Percentiles rank a stretch among this genome's conserved stretches.
These are phyloP conservation scores for Mesembryanthemum crystallinum DNA, from an alignment of 148 eudicot species.

Conservation along the genomic window DNA sequence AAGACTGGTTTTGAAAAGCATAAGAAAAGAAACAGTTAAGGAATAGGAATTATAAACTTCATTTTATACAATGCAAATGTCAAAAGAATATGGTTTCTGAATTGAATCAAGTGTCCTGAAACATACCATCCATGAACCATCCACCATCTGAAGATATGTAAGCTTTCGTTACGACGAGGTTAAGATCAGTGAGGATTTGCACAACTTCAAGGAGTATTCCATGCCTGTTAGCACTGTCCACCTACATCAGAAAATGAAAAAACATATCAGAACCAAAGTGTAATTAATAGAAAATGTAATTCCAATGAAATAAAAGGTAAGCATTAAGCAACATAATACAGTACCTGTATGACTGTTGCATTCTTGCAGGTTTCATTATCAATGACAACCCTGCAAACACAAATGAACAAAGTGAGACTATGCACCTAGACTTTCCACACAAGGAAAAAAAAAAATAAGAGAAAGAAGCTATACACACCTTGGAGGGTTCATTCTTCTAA, in stretches of 20 bases:
- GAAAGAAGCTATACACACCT: slow-evolving; percentile 35
- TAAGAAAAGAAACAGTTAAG: not conserved
- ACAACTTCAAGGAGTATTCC: slow-evolving; percentile 92
- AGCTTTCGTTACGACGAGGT: slow-evolving; percentile 71
- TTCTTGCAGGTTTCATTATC: slow-evolving; percentile 83
- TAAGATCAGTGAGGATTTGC: slow-evolving; percentile 90
- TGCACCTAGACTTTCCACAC: not conserved
- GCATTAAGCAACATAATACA: not conserved
- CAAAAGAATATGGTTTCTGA: not conserved
- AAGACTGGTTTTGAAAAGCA: slow-evolving; percentile 50
- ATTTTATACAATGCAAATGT: not conserved
- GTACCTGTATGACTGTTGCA: slow-evolving; percentile 88
- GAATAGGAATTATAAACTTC: not conserved
- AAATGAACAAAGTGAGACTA: slow-evolving; percentile 17
- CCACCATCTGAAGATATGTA: slow-evolving; percentile 98
- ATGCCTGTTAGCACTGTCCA: slow-evolving; percentile 83
- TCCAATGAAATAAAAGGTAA: too few relatives aligned
- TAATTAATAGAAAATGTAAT: not conserved
- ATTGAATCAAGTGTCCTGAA: not conserved
- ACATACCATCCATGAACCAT: slow-evolving; percentile 91
- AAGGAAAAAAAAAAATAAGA: slow-evolving; percentile 2
- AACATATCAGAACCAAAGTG: slow-evolving; percentile 11
- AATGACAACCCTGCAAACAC: slow-evolving; percentile 74
- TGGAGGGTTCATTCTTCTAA: slow-evolving; percentile 95
- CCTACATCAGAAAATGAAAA: slow-evolving; percentile 41